Percentiles rank a stretch among this genome's conserved stretches.
Conservation (phyloP, 306 rosid species). For the Quercus ilex region DNA sequence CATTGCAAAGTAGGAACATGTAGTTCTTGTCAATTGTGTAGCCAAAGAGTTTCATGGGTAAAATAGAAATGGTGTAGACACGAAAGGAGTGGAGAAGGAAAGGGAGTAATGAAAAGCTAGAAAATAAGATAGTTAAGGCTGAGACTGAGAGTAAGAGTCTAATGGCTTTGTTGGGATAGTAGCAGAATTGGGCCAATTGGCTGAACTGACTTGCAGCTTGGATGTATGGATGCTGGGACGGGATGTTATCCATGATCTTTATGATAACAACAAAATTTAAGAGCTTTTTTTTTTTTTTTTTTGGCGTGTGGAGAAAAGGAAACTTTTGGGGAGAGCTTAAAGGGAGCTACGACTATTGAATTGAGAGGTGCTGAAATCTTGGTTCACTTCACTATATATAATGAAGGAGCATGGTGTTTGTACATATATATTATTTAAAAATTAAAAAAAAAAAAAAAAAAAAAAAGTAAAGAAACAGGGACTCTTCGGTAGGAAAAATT, state of each 20-base stretch:
- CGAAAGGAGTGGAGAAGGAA: slow-evolving; percentile 25
- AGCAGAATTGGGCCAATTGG: background rate
- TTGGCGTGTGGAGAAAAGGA: background rate
- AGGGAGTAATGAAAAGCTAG: slow-evolving; percentile 22
- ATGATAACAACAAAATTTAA: background rate
- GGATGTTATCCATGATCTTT: slow-evolving; percentile 6
- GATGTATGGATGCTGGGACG: background rate
- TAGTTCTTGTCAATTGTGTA: slow-evolving; percentile 41
- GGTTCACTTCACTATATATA: background rate
- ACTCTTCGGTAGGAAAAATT: no score
- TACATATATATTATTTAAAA: background rate
- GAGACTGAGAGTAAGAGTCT: slow-evolving; percentile 40
- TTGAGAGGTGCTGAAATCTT: background rate
- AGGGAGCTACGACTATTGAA: background rate
- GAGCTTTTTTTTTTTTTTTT: background rate
- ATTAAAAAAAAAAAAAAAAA: no score
- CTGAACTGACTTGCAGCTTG: background rate
- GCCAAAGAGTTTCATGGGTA: slow-evolving; percentile 26
- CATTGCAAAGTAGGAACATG: slow-evolving; percentile 69
- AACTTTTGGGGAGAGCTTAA: background rate
- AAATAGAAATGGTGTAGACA: slow-evolving; percentile 10
- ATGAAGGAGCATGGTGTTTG: background rate
- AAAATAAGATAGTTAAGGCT: slow-evolving; percentile 24
- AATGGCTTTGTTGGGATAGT: slow-evolving; percentile 19
- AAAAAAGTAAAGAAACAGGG: background rate